Evolutionary conservation across 257 asterid species (phyloP).

Genomic region (Plantago ovata): DNA sequence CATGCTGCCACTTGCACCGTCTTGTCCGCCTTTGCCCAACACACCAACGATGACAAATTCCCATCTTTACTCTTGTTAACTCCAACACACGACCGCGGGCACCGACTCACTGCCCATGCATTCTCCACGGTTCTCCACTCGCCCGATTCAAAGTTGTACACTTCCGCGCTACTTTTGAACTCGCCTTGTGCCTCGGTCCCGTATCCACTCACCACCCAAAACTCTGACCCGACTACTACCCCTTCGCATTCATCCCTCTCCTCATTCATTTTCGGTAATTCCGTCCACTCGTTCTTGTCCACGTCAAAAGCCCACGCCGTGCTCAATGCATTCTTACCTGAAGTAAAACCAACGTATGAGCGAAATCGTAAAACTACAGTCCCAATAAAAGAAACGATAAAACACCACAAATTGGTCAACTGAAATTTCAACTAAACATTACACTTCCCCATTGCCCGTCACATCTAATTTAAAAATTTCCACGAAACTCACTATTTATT

Average conservation of each 20-base stretch:
- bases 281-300: slow-evolving; percentile 47
- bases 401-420: no score
- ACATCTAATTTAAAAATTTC: no score
- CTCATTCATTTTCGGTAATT: slow-evolving; percentile 59
- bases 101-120: slow-evolving; percentile 52
- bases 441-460: no score
- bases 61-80: slow-evolving; percentile 28
- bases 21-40: slow-evolving; percentile 59
- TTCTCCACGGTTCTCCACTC: slow-evolving; percentile 60
- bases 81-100: slow-evolving; percentile 81
- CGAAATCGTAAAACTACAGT: no score
- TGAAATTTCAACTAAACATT: no score
- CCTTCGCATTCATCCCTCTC: slow-evolving; percentile 97
- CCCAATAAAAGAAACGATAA: no score
- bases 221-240: slow-evolving; percentile 46
- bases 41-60: slow-evolving; percentile 21
- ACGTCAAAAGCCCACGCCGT: slow-evolving; percentile 54
- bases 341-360: no score
- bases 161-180: slow-evolving; percentile 66
- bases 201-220: slow-evolving; percentile 92
- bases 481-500: no score
- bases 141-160: slow-evolving; percentile 35
- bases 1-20: slow-evolving; percentile 54
- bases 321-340: slow-evolving; percentile 70
- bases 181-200: slow-evolving; percentile 75